A percentile compares a stretch with the other conserved stretches of the same genome.
Evolutionary conservation across 768 basidiomycete genomes (phyloP).

Genomic region (Rhizopogon sp.): DNA sequence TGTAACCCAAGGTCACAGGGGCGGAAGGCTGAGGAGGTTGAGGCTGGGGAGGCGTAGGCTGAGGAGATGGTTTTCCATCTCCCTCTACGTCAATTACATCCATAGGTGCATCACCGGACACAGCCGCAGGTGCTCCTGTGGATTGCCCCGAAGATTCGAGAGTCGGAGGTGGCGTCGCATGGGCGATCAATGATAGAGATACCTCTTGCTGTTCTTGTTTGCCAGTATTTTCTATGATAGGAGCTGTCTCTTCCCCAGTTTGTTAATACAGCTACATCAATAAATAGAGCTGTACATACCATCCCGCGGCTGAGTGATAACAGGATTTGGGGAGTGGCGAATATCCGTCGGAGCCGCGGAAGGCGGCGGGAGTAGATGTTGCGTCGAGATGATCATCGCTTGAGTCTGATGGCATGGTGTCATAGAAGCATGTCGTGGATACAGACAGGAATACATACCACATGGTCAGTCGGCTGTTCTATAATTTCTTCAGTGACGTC

Average conservation of each 20-base stretch:
- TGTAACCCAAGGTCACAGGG: conserved; percentile 28
- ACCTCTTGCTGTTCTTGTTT: conserved; percentile 31
- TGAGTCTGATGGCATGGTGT: conserved; percentile 53
- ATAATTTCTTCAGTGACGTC: conserved; percentile 77
- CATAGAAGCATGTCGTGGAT: neutral
- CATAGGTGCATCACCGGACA: conserved; percentile 27
- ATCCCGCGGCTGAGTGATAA: conserved; percentile 19
- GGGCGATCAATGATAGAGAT: conserved; percentile 27
- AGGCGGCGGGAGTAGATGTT: conserved; percentile 57
- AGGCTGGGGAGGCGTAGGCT: conserved; percentile 22
- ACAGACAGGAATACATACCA: conserved; percentile 32
- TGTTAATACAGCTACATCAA: neutral
- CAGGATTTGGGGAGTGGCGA: conserved; percentile 16
- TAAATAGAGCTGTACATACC: conserved; percentile 11
- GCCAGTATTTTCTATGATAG: conserved; percentile 18
- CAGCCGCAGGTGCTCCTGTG: conserved; percentile 9
- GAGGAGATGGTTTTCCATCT: conserved; percentile 30
- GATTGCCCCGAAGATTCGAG: conserved; percentile 8
- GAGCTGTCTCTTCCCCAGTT: conserved; percentile 16
- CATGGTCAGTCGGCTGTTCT: conserved; percentile 46
- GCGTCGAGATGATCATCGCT: conserved; percentile 89
- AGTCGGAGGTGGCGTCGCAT: conserved; percentile 25
- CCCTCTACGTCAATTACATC: conserved; percentile 48
- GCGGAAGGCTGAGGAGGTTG: conserved; percentile 10
- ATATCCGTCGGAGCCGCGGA: conserved; percentile 21